Conservation (phyloP, 2,329 filamentous ascomycete species). For the Nothophoma quercina region DNA sequence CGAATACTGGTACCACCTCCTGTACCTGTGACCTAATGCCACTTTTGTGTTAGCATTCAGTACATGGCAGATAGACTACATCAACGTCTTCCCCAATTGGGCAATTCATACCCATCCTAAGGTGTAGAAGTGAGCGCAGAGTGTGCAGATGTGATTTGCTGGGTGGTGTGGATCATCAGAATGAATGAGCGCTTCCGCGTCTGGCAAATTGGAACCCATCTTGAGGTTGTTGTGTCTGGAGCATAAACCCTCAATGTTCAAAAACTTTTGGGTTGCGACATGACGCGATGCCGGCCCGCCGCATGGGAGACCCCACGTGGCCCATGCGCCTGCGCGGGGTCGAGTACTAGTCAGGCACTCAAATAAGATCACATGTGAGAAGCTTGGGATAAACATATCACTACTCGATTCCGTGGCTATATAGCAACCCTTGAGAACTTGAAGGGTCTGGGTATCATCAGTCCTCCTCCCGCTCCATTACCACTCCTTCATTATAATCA, state of each 20-base stretch:
- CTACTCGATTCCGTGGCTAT: conserved; percentile 2
- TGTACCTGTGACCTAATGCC: conserved; percentile 72
- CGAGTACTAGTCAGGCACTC: conserved; percentile 8
- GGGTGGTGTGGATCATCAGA: conserved; percentile 81
- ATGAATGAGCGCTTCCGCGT: conserved; percentile 62
- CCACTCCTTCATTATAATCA: neutral
- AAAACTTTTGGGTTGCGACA: conserved; percentile 20
- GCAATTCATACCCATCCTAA: conserved; percentile 76
- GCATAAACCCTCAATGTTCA: neutral
- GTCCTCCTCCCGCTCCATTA: conserved; percentile 16
- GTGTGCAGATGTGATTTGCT: conserved; percentile 90
- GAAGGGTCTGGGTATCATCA: conserved; percentile 12
- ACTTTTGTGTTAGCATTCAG: conserved; percentile 23
- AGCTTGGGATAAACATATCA: neutral
- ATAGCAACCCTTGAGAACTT: neutral
- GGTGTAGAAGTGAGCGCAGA: conserved; percentile 95
- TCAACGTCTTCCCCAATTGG: conserved; percentile 12
- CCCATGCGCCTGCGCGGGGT: conserved; percentile 8
- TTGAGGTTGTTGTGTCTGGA: conserved; percentile 2
- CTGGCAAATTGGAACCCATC: conserved; percentile 30
- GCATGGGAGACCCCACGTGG: conserved; percentile 22
- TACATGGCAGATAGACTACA: conserved; percentile 3
- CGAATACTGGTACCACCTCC: conserved; percentile 82
- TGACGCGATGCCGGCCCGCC: conserved; percentile 24
- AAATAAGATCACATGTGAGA: conserved; percentile 4